Evolutionary conservation across 208 protist genomes (phyloP), one percentile per base, ranked within the genome.

Genomic region (Balamuthia mandrillaris): DNA sequence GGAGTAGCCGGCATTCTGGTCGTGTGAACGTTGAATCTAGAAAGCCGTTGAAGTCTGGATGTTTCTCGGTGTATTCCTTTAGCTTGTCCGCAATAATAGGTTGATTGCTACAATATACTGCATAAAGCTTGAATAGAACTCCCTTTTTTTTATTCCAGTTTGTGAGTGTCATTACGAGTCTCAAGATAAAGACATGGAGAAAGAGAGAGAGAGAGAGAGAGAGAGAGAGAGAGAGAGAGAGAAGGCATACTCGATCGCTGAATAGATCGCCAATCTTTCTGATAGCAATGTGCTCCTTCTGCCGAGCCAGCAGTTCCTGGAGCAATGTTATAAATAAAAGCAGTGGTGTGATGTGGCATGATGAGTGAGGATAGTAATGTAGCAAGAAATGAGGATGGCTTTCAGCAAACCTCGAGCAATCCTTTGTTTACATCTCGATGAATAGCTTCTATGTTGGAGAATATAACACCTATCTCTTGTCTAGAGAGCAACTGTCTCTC

Each of bases 1-100:
- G 37, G 5, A 45, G 37, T 41, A 72, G 37, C 1, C 61, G 61
- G 27, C 61, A 72, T 45, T 41, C 37, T 21, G 61, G 61, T 5
- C 41, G 61, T 41, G 47, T 72, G 61, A 72, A 72, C 5, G 61
- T 41, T 5, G 41, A 21, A 33, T 72, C 61, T 33, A 33, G 47
- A 41, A 72, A 72, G 35, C 37, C 61, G 37, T 72, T 72, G 61
- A 72, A 72, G 18, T 72, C 61, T 5, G 61, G 61, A n/a, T n/a
- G n/a, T n/a, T n/a, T n/a, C n/a, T n/a, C n/a, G n/a, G n/a, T 39
- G 61, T 72, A 72, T 29, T 72, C 47, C n/a, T 44, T 72, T 33
- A 72, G 37, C 37, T 72, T 72, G 37, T 72, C 47, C 37, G 61
- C 61, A 27, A 33, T 33, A 2, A n/a, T 14, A 16, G 41, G 37